Evolutionary conservation across 495 filamentous ascomycete species (phyloP), one percentile per base, ranked within the genome.

Genomic region (Mycothermus thermophilus): DNA sequence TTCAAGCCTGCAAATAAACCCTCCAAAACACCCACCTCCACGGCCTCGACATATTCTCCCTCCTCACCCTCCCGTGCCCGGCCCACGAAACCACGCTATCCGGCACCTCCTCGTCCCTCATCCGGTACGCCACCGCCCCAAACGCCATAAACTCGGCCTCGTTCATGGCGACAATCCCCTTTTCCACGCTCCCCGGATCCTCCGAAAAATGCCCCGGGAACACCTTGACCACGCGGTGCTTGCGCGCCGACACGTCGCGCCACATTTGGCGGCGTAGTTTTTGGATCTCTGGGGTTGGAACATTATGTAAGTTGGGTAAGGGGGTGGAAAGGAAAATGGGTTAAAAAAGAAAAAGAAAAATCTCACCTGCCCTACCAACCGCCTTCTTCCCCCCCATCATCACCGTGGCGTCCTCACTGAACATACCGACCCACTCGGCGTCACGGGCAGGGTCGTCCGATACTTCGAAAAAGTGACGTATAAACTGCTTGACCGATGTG

Each of bases 391-490:
- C 42, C 0, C 55, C 60, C 23, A 65, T 54, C 1, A 55, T 38
- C 3, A 63, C 30, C 18, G 33, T 36, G 19, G 60, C 58, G 16
- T 50, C 47, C 0, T 54, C 44, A 6, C 28, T n/a, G 41, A 63
- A 65, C 25, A 33, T 53, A 15, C 28, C 38, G 18, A 57, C 43
- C 61, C 61, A 65, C 26, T 59, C 53, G n/a, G 56, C 55, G 20
- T 53, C 54, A 27, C 33, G 32, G 10, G 42, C 44, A 2, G 46
- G 39, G 10, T 52, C 45, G 35, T 65, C 61, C 8, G 61, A 65
- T 15, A 43, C 37, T 8, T 47, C 40, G 42, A 52, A 65, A 41
- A 65, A 65, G 6, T 27, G 18, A 22, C 41, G 18, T 40, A 65
- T 48, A 28, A 62, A 63, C 2, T 36, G 11, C 31, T 46, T 48